A percentile compares a stretch with the other conserved stretches of the same genome.
Evolutionary conservation across 768 basidiomycete species (phyloP).

Genomic region (Mycena sanguinolenta): DNA sequence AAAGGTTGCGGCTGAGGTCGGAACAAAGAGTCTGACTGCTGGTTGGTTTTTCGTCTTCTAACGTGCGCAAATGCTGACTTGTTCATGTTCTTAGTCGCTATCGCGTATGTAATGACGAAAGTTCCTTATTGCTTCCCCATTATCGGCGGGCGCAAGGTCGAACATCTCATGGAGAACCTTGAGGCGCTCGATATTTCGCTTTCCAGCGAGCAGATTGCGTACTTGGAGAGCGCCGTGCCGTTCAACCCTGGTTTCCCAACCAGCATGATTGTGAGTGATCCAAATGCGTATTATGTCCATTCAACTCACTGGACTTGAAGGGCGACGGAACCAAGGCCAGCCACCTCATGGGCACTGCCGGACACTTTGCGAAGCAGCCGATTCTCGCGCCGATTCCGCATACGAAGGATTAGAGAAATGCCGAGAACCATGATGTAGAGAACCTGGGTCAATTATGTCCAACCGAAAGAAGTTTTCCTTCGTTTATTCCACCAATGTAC

Average conservation of each 20-base stretch:
- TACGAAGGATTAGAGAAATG: background rate
- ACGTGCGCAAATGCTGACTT: no score
- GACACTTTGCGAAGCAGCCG: background rate
- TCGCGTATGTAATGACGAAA: background rate
- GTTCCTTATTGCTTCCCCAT: constrained; percentile 1
- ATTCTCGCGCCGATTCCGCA: background rate
- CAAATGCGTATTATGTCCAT: background rate
- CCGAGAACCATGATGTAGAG: no score
- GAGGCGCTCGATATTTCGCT: constrained; percentile 1
- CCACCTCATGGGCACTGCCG: background rate
- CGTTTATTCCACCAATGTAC: no score
- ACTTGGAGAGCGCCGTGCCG: background rate
- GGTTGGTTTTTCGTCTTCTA: background rate
- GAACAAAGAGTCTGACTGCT: background rate
- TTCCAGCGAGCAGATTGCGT: background rate
- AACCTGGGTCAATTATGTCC: no score
- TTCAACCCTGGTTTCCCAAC: background rate
- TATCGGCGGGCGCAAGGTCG: constrained; percentile 2
- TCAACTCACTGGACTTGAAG: background rate
- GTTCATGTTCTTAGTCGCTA: background rate
- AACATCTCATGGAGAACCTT: background rate
- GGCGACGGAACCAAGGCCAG: background rate
- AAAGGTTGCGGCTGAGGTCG: background rate
- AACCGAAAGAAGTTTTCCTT: no score
- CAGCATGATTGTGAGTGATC: background rate